Conservation (phyloP, 192 early-diverging fungal species). For the Gamsiella multidivaricata region DNA sequence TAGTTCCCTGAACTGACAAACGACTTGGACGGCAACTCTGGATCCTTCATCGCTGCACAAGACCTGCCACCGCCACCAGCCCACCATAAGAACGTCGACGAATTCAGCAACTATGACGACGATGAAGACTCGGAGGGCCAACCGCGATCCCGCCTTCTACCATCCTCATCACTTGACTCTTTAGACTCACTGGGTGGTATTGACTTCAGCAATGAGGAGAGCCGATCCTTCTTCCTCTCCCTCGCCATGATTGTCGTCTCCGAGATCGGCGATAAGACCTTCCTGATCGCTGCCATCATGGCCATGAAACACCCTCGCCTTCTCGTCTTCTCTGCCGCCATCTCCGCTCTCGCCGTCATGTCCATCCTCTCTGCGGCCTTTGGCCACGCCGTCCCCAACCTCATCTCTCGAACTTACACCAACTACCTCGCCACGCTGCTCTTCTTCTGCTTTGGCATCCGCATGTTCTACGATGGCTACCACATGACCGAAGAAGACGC, state of each 20-base stretch:
- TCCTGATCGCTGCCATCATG: slow-evolving; percentile 97
- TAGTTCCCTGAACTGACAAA: neutral
- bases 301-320: slow-evolving; percentile 96
- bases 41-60: neutral
- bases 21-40: slow-evolving; percentile 29
- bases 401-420: slow-evolving; percentile 90
- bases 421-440: slow-evolving; percentile 84
- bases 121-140: neutral
- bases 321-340: slow-evolving; percentile 91
- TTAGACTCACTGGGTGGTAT: slow-evolving; percentile 9
- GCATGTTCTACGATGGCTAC: slow-evolving; percentile 86
- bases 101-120: slow-evolving; percentile 35
- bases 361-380: slow-evolving; percentile 94
- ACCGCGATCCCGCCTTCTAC: too few species aligned
- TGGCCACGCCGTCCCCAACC: slow-evolving; percentile 88
- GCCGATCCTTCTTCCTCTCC: slow-evolving; percentile 66
- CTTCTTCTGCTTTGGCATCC: slow-evolving; percentile 94
- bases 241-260: slow-evolving; percentile 94
- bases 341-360: slow-evolving; percentile 91
- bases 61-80: neutral
- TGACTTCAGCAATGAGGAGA: slow-evolving; percentile 46
- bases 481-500: slow-evolving; percentile 90
- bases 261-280: slow-evolving; percentile 99
- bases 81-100: slow-evolving; percentile 16
- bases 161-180: too few species aligned